These are phyloP conservation scores for Malus hybrid DNA, from an alignment of 331 rosid genomes.

Conservation along the genomic window DNA sequence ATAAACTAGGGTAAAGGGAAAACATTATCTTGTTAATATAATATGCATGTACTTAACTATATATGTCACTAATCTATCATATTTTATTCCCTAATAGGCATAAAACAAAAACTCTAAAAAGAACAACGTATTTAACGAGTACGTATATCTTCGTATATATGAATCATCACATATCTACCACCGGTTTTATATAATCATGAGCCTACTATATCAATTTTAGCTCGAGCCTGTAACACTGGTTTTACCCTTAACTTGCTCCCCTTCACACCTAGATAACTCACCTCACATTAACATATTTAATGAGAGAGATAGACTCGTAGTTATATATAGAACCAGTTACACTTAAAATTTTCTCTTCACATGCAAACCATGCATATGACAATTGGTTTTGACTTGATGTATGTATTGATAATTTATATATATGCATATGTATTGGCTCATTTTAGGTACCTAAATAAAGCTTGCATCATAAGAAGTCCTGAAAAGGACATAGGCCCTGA, in stretches of 20 bases:
- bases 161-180: background rate
- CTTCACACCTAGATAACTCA: no score
- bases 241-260: no score
- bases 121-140: conserved; percentile 10
- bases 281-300: no score
- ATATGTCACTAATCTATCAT: background rate
- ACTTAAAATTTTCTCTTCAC: no score
- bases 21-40: background rate
- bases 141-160: background rate
- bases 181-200: background rate
- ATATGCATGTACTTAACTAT: background rate
- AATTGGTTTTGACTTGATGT: background rate
- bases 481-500: conserved; percentile 37
- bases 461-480: conserved; percentile 47
- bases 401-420: background rate
- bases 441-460: conserved; percentile 69
- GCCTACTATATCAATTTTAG: background rate
- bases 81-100: background rate
- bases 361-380: no score
- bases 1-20: conserved; percentile 39
- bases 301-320: no score
- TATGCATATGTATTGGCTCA: background rate
- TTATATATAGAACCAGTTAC: no score
- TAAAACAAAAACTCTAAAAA: no score
- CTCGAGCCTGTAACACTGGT: no score